These are phyloP conservation scores for Mitragyna speciosa DNA, from an alignment of 257 asterid species.

Conservation along the genomic window DNA sequence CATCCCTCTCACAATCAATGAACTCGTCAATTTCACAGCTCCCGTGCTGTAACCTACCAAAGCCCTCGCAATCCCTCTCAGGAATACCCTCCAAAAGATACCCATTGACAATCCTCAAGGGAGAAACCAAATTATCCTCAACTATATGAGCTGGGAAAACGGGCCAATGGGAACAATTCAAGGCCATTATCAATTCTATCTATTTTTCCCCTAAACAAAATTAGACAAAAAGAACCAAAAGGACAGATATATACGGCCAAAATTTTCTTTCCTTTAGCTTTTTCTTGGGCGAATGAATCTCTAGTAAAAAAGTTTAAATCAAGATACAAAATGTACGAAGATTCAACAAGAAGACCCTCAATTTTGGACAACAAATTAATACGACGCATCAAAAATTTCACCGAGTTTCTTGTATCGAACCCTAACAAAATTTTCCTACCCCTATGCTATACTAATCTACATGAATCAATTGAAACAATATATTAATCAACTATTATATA, in stretches of 20 bases:
- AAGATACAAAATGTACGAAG: slow-evolving; percentile 16
- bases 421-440: slow-evolving; percentile 18
- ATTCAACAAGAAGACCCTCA: slow-evolving; percentile 71
- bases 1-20: slow-evolving; percentile 38
- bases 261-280: slow-evolving; percentile 11
- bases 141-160: slow-evolving; percentile 48
- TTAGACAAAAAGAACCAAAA: no score
- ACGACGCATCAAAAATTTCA: slow-evolving; percentile 84
- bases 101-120: slow-evolving; percentile 63
- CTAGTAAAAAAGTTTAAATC: not conserved
- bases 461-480: slow-evolving; percentile 24
- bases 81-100: slow-evolving; percentile 58
- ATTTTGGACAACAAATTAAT: slow-evolving; percentile 79
- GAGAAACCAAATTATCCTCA: slow-evolving; percentile 63
- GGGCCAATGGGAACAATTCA: slow-evolving; percentile 76
- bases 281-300: not conserved
- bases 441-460: not conserved
- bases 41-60: slow-evolving; percentile 35
- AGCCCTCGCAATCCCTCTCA: slow-evolving; percentile 55
- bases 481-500: slow-evolving; percentile 17
- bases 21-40: slow-evolving; percentile 40
- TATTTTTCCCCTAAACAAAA: no score
- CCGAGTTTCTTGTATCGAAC: slow-evolving; percentile 60
- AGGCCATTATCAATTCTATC: slow-evolving; percentile 75
- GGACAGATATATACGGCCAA: no score